Conservation (phyloP, 352 stramenopile species). For the Phytophthora tubulina region DNA sequence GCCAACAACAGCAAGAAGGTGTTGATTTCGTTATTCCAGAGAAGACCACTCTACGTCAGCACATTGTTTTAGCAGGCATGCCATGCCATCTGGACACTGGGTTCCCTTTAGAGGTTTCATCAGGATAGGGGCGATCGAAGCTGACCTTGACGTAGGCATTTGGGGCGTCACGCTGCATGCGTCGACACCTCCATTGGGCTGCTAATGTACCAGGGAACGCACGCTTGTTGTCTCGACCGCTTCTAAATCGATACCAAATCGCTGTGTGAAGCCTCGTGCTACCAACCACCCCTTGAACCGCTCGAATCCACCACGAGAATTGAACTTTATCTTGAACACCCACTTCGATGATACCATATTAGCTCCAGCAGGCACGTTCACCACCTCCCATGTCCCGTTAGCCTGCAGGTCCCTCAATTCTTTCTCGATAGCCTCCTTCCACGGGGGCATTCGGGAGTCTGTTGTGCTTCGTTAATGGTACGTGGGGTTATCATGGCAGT, state of each 20-base stretch:
- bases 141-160: background rate
- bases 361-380: background rate
- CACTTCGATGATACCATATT: conserved; percentile 21
- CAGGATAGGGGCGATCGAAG: background rate
- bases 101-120: conserved; percentile 1
- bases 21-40: conserved; percentile 10
- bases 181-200: background rate
- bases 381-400: background rate
- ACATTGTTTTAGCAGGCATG: background rate
- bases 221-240: conserved; percentile 15
- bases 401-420: background rate
- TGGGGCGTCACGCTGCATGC: background rate
- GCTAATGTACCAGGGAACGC: background rate
- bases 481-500: background rate
- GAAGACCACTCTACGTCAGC: background rate
- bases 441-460: background rate
- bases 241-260: conserved; percentile 36
- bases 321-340: conserved; percentile 41
- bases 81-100: background rate
- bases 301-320: conserved; percentile 33
- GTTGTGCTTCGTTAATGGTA: background rate
- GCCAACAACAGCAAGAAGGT: background rate
- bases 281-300: conserved; percentile 35
- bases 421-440: background rate
- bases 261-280: conserved; percentile 17